Base-by-base conservation (phyloP, 495 filamentous ascomycete genomes). In the Aspergillus taichungensis region DNA sequence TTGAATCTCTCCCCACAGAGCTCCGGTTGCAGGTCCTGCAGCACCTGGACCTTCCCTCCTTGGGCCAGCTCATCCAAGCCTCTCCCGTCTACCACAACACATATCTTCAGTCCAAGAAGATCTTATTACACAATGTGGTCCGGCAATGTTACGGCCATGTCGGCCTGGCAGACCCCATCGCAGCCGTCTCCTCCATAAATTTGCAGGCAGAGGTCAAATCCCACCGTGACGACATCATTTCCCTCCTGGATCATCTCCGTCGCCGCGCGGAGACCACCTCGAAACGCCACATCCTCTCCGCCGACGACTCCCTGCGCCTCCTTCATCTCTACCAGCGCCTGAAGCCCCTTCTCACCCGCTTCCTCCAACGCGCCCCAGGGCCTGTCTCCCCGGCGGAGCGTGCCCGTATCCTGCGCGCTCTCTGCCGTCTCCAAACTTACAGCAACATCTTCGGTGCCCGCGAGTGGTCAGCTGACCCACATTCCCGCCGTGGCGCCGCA, bases 391-490 rank as follows among this genome's bases (percentile, higher is more conserved):
- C 18, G 18, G 18, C 18, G 18, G 18, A 24, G 18, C 18, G 18
- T 24, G 37, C 32, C 2, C 51, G 51, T 2, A 37, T 54, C 14
- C 39, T 54, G n/a, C 41, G 49, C 13, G 46, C 51, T n/a, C 47
- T 54, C n/a, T 54, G 46, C 31, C 51, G 51, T 12, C 38, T 54
- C 6, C 46, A 54, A 35, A 54, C 46, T 8, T 49, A 49, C 34
- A 49, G 40, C 43, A 49, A 54, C 38, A 45, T 54, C 30, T 48
- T 54, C 37, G 51, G 51, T 11, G 32, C 37, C 8, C 41, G 46
- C 13, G 51, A 54, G 32, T 54, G 40, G 42, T n/a, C 33, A 8
- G 45, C 45, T 3, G 5, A 6, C 8, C 29, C 34, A 5, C 13
- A 32, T 10, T 29, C 33, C 11, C 7, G 24, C 32, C 42, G 42